A percentile compares a stretch with the other conserved stretches of the same genome.
phyloP scores from a whole-genome alignment of 1,139 yeast genomes.

The Hyphopichia buzzinii region DNA sequence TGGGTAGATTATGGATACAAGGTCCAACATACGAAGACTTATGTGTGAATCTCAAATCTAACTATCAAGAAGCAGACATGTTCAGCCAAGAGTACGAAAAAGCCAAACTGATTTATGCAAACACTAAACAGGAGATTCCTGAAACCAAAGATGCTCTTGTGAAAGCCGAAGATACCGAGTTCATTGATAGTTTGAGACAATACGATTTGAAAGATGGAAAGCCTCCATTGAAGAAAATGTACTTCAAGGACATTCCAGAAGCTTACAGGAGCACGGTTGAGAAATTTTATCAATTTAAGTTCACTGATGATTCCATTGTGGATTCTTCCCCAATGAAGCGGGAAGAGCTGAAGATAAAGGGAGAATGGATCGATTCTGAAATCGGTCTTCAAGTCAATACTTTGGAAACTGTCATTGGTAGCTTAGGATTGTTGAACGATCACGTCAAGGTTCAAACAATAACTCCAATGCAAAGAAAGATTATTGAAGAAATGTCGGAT shows the following conservation, averaged over 20 bases:
- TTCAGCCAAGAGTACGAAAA: slow-evolving; percentile 10
- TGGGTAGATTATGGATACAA: slow-evolving; percentile 92
- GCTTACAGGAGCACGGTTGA: slow-evolving; percentile 19
- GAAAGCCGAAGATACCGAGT: slow-evolving; percentile 1
- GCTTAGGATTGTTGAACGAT: slow-evolving; percentile 2
- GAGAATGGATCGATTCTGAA: background rate
- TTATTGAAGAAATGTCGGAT: slow-evolving; percentile 64
- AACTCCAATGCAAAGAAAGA: slow-evolving; percentile 56
- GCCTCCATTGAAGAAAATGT: slow-evolving; percentile 10
- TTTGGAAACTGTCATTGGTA: slow-evolving; percentile 2
- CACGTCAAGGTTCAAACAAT: slow-evolving; percentile 15
- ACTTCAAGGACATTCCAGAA: slow-evolving; percentile 15
- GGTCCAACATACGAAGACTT: slow-evolving; percentile 79
- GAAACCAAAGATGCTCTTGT: slow-evolving; percentile 1
- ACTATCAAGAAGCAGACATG: slow-evolving; percentile 9
- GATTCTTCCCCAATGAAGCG: slow-evolving; percentile 1
- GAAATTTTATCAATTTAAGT: slow-evolving; percentile 10
- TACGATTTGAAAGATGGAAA: slow-evolving; percentile 4
- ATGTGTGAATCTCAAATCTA: slow-evolving; percentile 17
- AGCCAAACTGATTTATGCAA: slow-evolving; percentile 7
- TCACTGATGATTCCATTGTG: slow-evolving; percentile 3
- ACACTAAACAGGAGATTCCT: slow-evolving; percentile 6
- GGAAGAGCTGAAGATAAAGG: slow-evolving; percentile 3
- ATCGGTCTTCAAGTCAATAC: background rate
- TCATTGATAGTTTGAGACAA: background rate